Evolutionary conservation across 192 early-diverging fungal genomes (phyloP).

Genomic region (Coemansia sp.): DNA sequence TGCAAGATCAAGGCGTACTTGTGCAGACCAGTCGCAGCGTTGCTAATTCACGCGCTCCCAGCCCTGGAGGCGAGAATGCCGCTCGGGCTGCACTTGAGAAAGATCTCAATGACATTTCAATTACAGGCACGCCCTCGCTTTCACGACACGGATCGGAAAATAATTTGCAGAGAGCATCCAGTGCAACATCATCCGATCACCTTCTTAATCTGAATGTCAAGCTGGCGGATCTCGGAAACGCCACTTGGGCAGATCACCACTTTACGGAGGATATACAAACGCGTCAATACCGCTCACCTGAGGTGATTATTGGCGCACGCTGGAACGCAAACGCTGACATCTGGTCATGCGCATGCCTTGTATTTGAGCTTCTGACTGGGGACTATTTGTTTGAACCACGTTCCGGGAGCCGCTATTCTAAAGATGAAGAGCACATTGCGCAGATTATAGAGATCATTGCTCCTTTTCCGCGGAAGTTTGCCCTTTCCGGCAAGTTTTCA

Average conservation of each 20-base stretch:
- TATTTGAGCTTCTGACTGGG: constrained; percentile 91
- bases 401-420: constrained; percentile 73
- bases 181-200: constrained; percentile 11
- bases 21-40: constrained; percentile 53
- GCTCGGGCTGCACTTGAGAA: constrained; percentile 49
- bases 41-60: constrained; percentile 51
- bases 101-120: constrained; percentile 66
- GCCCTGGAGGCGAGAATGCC: constrained; percentile 18
- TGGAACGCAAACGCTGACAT: constrained; percentile 88
- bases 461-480: constrained; percentile 75
- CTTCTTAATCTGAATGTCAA: constrained; percentile 70
- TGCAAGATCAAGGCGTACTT: constrained; percentile 9
- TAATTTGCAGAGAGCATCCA: constrained; percentile 11
- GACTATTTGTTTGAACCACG: constrained; percentile 96
- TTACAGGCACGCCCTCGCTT: constrained; percentile 49
- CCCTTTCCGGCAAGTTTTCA: constrained; percentile 80
- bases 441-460: constrained; percentile 95
- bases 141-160: constrained; percentile 8
- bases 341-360: constrained; percentile 93
- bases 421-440: constrained; percentile 96
- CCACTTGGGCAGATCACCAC: constrained; percentile 93
- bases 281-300: constrained; percentile 93
- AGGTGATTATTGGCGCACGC: constrained; percentile 85
- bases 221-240: constrained; percentile 95
- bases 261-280: constrained; percentile 97